These are phyloP conservation scores for Udeniomyces megalosporus DNA, from an alignment of 768 basidiomycete genomes.

Conservation along the genomic window DNA sequence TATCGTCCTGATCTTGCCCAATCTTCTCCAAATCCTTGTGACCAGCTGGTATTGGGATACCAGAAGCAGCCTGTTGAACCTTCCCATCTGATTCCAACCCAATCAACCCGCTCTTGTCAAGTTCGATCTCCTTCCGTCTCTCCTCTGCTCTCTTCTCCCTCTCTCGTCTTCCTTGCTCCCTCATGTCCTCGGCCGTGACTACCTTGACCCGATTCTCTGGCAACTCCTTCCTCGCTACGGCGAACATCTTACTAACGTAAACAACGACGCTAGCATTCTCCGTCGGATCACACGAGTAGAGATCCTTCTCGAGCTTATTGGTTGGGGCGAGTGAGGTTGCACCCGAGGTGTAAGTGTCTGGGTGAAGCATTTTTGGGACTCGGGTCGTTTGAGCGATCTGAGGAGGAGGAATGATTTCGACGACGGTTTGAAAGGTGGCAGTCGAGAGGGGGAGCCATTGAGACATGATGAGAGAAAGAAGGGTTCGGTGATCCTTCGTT, in stretches of 20 bases:
- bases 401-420: slow-evolving; percentile 88
- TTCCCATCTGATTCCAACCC: slow-evolving; percentile 13
- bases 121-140: slow-evolving; percentile 7
- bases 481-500: slow-evolving; percentile 70
- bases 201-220: slow-evolving; percentile 69
- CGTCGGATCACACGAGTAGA: slow-evolving; percentile 53
- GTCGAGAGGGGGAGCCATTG: slow-evolving; percentile 95
- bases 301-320: slow-evolving; percentile 65
- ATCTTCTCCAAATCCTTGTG: slow-evolving; percentile 32
- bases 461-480: slow-evolving; percentile 72
- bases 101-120: slow-evolving; percentile 7
- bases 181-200: slow-evolving; percentile 70
- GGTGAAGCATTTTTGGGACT: slow-evolving; percentile 82
- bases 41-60: slow-evolving; percentile 16
- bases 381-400: slow-evolving; percentile 60
- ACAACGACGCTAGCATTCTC: slow-evolving; percentile 51
- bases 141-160: slow-evolving; percentile 25
- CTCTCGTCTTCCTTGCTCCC: slow-evolving; percentile 41
- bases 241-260: slow-evolving; percentile 98
- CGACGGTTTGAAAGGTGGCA: slow-evolving; percentile 73
- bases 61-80: slow-evolving; percentile 4
- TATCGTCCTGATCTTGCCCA: slow-evolving; percentile 24
- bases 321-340: slow-evolving; percentile 41
- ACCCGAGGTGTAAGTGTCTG: slow-evolving; percentile 39
- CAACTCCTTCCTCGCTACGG: slow-evolving; percentile 58